phyloP scores from a whole-genome alignment of 768 basidiomycete species.

The Rhodotorula diobovata region DNA sequence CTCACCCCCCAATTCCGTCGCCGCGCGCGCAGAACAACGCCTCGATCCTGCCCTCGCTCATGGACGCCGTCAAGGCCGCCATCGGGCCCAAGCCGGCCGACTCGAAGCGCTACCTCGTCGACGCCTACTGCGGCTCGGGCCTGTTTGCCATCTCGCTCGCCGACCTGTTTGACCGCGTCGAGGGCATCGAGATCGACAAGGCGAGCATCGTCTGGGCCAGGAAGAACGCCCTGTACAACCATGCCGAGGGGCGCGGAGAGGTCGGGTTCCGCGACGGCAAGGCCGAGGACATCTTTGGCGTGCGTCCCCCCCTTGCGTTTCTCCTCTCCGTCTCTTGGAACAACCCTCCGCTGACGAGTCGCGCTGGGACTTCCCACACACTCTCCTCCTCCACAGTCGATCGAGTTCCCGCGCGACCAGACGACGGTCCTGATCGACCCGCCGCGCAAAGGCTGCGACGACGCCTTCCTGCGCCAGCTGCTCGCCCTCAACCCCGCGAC shows the following conservation, averaged over 20 bases:
- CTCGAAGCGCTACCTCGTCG: conserved; percentile 65
- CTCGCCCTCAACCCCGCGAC: conserved; percentile 61
- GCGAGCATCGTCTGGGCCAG: conserved; percentile 47
- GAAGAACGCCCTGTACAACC: conserved; percentile 50
- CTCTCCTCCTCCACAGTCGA: conserved; percentile 32
- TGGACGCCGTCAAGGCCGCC: conserved; percentile 72
- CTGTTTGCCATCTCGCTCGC: conserved; percentile 82
- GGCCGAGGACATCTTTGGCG: conserved; percentile 73
- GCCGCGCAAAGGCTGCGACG: conserved; percentile 90
- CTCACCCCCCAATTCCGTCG: too few species aligned
- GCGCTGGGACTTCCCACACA: neutral
- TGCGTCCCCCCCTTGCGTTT: conserved; percentile 43
- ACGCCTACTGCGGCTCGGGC: conserved; percentile 75
- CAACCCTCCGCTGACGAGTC: too few species aligned
- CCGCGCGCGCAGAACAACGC: conserved; percentile 95
- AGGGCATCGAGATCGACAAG: conserved; percentile 80
- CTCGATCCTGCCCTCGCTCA: conserved; percentile 75
- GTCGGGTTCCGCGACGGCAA: conserved; percentile 69
- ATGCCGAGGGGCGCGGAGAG: conserved; percentile 53
- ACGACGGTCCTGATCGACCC: conserved; percentile 82
- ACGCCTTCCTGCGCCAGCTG: conserved; percentile 56
- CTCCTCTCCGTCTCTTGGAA: too few species aligned
- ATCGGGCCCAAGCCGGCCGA: conserved; percentile 48
- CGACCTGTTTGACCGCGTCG: conserved; percentile 65
- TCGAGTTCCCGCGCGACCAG: conserved; percentile 58